Percentiles rank a stretch among this genome's conserved stretches.
These are phyloP conservation scores for Favolaschia claudopus DNA, from an alignment of 768 basidiomycete species.

Conservation along the genomic window DNA sequence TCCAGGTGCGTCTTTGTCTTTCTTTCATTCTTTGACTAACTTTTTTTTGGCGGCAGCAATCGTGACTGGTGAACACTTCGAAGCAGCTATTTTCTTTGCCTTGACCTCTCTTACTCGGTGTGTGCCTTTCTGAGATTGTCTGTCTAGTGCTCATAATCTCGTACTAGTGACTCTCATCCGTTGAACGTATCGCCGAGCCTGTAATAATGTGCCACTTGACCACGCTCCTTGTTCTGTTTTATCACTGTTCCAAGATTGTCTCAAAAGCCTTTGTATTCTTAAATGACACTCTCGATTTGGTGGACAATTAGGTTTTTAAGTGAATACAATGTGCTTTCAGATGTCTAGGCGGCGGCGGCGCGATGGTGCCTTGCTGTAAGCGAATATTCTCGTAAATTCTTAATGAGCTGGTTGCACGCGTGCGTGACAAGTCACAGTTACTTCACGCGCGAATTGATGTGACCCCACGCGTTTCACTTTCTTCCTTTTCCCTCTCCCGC, in stretches of 20 bases:
- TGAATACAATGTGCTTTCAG: too few species aligned
- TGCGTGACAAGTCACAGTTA: too few species aligned
- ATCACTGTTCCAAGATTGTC: constrained; percentile 1
- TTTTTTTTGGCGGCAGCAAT: constrained; percentile 21
- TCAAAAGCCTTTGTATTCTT: constrained; percentile 7
- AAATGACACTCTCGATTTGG: neutral
- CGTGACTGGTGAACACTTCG: constrained; percentile 37
- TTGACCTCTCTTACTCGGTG: constrained; percentile 7
- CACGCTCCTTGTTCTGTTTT: constrained; percentile 21
- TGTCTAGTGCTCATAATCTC: too few species aligned
- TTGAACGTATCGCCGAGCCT: neutral
- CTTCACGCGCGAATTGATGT: neutral
- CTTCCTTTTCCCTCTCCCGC: constrained; percentile 41
- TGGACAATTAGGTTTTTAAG: too few species aligned
- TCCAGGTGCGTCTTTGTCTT: too few species aligned
- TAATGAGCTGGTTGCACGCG: too few species aligned
- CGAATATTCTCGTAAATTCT: too few species aligned
- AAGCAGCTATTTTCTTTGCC: constrained; percentile 21
- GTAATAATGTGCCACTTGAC: neutral
- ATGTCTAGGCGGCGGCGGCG: too few species aligned
- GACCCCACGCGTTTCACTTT: constrained; percentile 11
- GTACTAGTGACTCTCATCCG: neutral
- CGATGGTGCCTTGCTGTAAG: too few species aligned
- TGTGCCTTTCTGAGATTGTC: neutral
- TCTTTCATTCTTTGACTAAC: too few species aligned